phyloP scores from a whole-genome alignment of 176 grass and related monocot species.

The Triticum urartu region DNA sequence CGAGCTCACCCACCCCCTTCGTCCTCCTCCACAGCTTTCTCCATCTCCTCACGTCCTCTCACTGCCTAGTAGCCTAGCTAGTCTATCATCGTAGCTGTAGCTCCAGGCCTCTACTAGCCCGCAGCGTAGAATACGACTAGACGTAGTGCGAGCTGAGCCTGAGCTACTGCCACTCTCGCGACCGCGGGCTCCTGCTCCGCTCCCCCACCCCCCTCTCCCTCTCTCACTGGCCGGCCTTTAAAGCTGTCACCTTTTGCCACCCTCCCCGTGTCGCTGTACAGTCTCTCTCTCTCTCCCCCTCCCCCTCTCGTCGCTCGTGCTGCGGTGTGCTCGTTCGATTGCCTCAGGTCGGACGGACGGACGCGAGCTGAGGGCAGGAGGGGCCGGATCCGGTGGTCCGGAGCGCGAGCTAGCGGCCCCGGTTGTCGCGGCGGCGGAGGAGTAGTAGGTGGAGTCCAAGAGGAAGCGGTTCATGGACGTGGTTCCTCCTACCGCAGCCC shows the following conservation, averaged over 20 bases:
- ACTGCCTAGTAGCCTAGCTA: background rate
- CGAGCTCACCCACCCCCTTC: conserved; percentile 13
- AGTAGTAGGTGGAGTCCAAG: background rate
- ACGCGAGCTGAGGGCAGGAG: background rate
- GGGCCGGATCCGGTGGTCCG: background rate
- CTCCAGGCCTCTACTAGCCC: background rate
- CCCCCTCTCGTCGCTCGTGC: background rate
- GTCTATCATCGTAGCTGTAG: background rate
- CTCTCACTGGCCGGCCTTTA: conserved; percentile 49
- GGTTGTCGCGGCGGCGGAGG: background rate
- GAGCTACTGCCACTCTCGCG: conserved; percentile 24
- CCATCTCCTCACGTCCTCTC: conserved; percentile 20
- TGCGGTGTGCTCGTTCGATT: background rate
- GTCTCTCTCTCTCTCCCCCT: background rate
- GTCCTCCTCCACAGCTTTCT: conserved; percentile 18
- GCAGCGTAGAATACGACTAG: conserved; percentile 24
- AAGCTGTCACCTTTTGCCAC: conserved; percentile 69
- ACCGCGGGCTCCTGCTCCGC: conserved; percentile 37
- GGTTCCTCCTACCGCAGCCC: conserved; percentile 38
- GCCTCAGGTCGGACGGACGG: background rate
- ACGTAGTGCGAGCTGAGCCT: background rate
- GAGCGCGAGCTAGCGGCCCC: background rate
- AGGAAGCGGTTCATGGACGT: conserved; percentile 41
- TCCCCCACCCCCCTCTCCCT: background rate
- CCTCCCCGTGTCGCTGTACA: background rate